Evolutionary conservation across 179 eudicot genomes (phyloP).

Genomic region (Silene vulgaris): DNA sequence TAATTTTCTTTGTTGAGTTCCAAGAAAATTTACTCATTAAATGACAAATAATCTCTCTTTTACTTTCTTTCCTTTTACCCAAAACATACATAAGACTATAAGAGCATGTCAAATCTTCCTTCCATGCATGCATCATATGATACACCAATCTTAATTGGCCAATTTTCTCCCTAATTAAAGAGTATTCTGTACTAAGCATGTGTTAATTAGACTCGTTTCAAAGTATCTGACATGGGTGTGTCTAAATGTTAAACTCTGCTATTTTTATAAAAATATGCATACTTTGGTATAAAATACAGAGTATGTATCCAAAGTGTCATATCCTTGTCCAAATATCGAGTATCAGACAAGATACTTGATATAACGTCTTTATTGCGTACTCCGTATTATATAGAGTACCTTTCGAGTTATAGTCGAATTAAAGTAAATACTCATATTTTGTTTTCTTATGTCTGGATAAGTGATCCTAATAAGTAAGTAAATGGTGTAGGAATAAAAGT

Average conservation of each 20-base stretch:
- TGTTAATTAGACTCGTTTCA: too few relatives aligned
- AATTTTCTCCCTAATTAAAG: not conserved
- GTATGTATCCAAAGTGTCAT: too few relatives aligned
- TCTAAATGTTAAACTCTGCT: not conserved
- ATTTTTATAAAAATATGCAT: too few relatives aligned
- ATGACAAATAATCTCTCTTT: slow-evolving; percentile 12
- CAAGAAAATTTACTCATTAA: slow-evolving; percentile 26
- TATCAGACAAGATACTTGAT: too few relatives aligned
- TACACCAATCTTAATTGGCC: not conserved
- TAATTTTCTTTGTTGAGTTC: slow-evolving; percentile 23
- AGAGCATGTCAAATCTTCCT: slow-evolving; percentile 2
- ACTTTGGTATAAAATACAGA: too few relatives aligned
- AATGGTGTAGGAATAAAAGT: slow-evolving; percentile 12
- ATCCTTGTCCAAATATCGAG: too few relatives aligned
- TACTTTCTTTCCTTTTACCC: not conserved
- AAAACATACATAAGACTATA: not conserved
- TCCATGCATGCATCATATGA: not conserved
- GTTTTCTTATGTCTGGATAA: slow-evolving; percentile 12
- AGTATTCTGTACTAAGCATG: not conserved
- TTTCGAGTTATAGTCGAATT: not conserved
- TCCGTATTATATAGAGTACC: too few relatives aligned
- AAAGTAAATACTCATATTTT: slow-evolving; percentile 12
- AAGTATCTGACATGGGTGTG: too few relatives aligned
- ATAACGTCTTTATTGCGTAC: too few relatives aligned
- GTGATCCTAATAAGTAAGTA: slow-evolving; percentile 10